Conservation (phyloP, 2,329 filamentous ascomycete species). For the Gremmenia infestans region DNA sequence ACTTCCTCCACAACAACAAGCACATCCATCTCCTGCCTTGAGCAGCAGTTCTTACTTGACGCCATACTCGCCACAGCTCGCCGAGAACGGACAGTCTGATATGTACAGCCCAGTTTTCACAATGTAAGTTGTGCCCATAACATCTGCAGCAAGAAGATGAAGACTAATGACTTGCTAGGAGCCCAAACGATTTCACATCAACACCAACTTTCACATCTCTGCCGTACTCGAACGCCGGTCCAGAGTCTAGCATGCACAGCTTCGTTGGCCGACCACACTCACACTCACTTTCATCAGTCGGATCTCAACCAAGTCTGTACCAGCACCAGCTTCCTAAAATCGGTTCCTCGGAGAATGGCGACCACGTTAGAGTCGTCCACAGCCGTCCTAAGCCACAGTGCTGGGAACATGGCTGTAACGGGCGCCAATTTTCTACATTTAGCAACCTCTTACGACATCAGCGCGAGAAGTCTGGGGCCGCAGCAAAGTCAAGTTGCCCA, state of each 20-base stretch:
- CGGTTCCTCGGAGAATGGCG: slow-evolving; percentile 37
- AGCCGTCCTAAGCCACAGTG: slow-evolving; percentile 89
- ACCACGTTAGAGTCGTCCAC: slow-evolving; percentile 64
- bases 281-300: slow-evolving; percentile 25
- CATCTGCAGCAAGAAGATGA: background rate
- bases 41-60: slow-evolving; percentile 26
- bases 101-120: slow-evolving; percentile 30
- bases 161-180: slow-evolving; percentile 9
- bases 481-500: slow-evolving; percentile 81
- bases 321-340: slow-evolving; percentile 31
- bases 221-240: slow-evolving; percentile 22
- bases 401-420: slow-evolving; percentile 96
- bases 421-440: slow-evolving; percentile 91
- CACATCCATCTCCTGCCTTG: slow-evolving; percentile 20
- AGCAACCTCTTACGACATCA: slow-evolving; percentile 92
- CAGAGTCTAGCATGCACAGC: slow-evolving; percentile 22
- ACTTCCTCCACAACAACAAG: slow-evolving; percentile 11
- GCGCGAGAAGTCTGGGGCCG: slow-evolving; percentile 88
- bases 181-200: slow-evolving; percentile 25
- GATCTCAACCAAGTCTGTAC: slow-evolving; percentile 27
- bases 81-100: slow-evolving; percentile 21
- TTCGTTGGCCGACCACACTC: slow-evolving; percentile 28
- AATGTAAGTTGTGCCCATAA: slow-evolving; percentile 22
- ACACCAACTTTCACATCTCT: slow-evolving; percentile 22
- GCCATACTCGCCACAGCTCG: slow-evolving; percentile 26